Base-by-base conservation (phyloP, 2,329 filamentous ascomycete species). In the Rhynchosporium graminicola region DNA sequence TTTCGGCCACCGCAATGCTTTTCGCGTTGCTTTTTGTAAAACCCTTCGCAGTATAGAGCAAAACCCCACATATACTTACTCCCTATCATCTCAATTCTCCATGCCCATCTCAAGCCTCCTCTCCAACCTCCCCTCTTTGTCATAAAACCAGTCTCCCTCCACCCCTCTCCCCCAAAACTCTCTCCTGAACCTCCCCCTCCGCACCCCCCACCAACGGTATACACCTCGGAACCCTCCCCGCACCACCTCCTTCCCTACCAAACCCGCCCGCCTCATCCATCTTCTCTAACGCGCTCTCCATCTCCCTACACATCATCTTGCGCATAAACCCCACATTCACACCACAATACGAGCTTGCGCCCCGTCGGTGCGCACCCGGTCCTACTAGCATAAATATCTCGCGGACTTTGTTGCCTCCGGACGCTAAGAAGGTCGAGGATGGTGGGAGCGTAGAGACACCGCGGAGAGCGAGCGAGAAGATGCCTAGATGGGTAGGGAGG, bases 381-480 rank as follows among this genome's bases (percentile, higher is more conserved):
- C 54, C 54, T 9, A 57, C 54, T 7, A 57, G 54, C 54, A 57
- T 46, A 8, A 57, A 33, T 42, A 57, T 57, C 54, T 57, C 54
- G 12, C 54, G 9, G 29, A 43, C 40, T 13, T 57, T 57, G 13
- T 15, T 46, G 20, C 54, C 54, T 26, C 54, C 54, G 2, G 54
- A 45, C 2, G 4, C 10, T 7, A 57, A 12, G 54, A 57, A 57
- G 5, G 42, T 9, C 3, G 40, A 45, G 13, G 13, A 20, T 4
- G 54, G 40, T 3, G 54, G 54, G 13, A 57, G 54, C 1, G 54
- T 57, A 0, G 42, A 46, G 10, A 57, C 54, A 13, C 54, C 54
- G 13, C 54, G 40, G 3, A 57, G 40, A 3, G 54, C 54, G 40
- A 57, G 54, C 9, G 40, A 45, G 26, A 45, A 57, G 12, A 57